Evolutionary conservation across 1,284 basidiomycete genomes (phyloP), one percentile per base, ranked within the genome.

Genomic region (Ganoderma leucocontextum): DNA sequence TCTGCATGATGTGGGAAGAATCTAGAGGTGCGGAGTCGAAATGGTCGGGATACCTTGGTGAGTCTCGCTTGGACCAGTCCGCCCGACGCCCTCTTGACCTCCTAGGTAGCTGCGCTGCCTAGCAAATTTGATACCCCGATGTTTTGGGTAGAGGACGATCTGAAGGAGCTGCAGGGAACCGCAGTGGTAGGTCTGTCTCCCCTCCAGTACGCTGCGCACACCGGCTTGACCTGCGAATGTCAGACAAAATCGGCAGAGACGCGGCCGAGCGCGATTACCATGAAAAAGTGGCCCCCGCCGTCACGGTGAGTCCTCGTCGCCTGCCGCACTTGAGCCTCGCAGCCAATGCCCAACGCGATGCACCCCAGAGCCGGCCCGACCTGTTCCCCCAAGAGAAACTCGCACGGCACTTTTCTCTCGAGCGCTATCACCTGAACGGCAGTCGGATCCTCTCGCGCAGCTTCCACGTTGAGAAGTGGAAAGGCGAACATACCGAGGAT

Each of bases 1-100:
- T 98, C 29, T 94, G 92, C 72, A 93, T 99, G 91, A 95, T 99
- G 93, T 98, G 94, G 92, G 97, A 98, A 80, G 88, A 89, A 62
- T 85, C 89, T 3, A 82, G 81, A 67, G 89, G 87, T 0, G 53
- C 77, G 8, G 75, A 82, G 29, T 94, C 91, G 55, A 87, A 81
- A 69, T 95, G 94, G 94, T 77, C 78, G 10, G 84, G 82, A 6
- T 95, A 95, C 80, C 81, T 95, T 19, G 81, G 93, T 94, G 70
- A 64, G 87, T 44, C 63, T 62, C 41, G 52, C 49, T 25, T 65
- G 47, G 64, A 19, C 10, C 38, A 13, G 25, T 22, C 8, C 29
- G 39, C 25, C 19, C 52, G 12, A 25, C 49, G 7, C 12, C 9
- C 25, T 15, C 15, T 9, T 42, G 59, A 15, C 9, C 13, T 39